These are phyloP conservation scores for Peronospora belbahrii DNA, from an alignment of 352 stramenopile genomes.

Conservation along the genomic window DNA sequence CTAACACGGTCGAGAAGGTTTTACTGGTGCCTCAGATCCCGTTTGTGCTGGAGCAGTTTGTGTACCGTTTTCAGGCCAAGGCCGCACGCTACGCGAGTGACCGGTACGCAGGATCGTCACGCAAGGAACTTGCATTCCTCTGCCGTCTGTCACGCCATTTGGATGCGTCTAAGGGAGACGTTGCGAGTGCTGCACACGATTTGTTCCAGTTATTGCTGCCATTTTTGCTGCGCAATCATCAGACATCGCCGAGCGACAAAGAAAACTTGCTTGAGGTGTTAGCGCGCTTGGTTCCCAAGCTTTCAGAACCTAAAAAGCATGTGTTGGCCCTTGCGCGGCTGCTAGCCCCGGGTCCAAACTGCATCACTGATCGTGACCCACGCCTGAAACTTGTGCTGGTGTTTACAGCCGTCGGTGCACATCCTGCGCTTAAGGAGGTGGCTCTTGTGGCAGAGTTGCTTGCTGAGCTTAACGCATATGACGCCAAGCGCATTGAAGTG, in stretches of 20 bases:
- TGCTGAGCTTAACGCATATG: constrained; percentile 64
- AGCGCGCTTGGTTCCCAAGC: constrained; percentile 61
- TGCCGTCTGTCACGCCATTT: constrained; percentile 71
- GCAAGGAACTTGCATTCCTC: constrained; percentile 73
- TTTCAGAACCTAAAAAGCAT: constrained; percentile 67
- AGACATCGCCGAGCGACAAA: constrained; percentile 61
- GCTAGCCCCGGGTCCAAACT: constrained; percentile 68
- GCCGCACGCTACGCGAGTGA: constrained; percentile 65
- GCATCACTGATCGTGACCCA: constrained; percentile 47
- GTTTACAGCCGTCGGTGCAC: constrained; percentile 52
- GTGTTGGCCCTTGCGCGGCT: constrained; percentile 69
- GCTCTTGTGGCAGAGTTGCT: constrained; percentile 40
- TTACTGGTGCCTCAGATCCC: constrained; percentile 68
- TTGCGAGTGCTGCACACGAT: constrained; percentile 44
- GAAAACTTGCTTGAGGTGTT: constrained; percentile 78
- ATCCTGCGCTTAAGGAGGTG: constrained; percentile 31
- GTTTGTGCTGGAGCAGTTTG: constrained; percentile 74
- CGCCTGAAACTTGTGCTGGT: constrained; percentile 61
- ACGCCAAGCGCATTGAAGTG: constrained; percentile 74
- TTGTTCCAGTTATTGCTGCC: constrained; percentile 82
- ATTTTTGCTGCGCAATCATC: constrained; percentile 79
- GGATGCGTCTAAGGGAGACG: constrained; percentile 26
- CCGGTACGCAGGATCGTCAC: constrained; percentile 70
- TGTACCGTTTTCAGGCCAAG: constrained; percentile 76
- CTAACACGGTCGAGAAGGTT: constrained; percentile 1